Evolutionary conservation across 371 early-diverging fungal genomes (phyloP).

Genomic region (Nosema muscidifuracis): DNA sequence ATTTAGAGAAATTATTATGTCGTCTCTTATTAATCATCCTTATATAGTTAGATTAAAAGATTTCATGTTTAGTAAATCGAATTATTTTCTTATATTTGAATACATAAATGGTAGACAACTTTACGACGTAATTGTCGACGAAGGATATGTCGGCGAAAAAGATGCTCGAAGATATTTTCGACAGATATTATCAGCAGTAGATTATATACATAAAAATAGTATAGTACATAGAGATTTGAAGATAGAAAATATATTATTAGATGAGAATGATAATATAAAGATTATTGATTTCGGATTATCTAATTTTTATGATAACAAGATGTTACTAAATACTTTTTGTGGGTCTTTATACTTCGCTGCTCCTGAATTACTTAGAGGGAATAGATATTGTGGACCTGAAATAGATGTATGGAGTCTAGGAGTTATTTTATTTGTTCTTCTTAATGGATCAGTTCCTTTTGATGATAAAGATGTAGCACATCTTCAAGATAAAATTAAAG

Average conservation of each 20-base stretch:
- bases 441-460: conserved; percentile 89
- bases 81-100: conserved; percentile 85
- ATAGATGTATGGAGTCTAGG: conserved; percentile 97
- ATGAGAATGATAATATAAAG: conserved; percentile 74
- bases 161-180: conserved; percentile 78
- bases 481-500: conserved; percentile 80
- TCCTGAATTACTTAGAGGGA: conserved; percentile 78
- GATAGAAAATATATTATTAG: conserved; percentile 85
- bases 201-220: conserved; percentile 77
- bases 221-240: conserved; percentile 88
- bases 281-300: conserved; percentile 93
- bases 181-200: conserved; percentile 79
- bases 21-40: conserved; percentile 79
- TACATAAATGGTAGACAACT: conserved; percentile 78
- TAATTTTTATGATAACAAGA: conserved; percentile 73
- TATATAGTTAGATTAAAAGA: conserved; percentile 70
- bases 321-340: conserved; percentile 78
- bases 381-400: conserved; percentile 77
- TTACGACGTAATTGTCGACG: conserved; percentile 75
- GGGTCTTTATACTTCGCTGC: conserved; percentile 89
- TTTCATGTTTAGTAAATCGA: conserved; percentile 70
- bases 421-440: conserved; percentile 88
- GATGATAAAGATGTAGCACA: conserved; percentile 84
- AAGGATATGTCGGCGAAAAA: conserved; percentile 77
- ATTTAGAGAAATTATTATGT: conserved; percentile 74